Evolutionary conservation across 106 monocot genomes (phyloP).

Genomic region (Vanilla planifolia): DNA sequence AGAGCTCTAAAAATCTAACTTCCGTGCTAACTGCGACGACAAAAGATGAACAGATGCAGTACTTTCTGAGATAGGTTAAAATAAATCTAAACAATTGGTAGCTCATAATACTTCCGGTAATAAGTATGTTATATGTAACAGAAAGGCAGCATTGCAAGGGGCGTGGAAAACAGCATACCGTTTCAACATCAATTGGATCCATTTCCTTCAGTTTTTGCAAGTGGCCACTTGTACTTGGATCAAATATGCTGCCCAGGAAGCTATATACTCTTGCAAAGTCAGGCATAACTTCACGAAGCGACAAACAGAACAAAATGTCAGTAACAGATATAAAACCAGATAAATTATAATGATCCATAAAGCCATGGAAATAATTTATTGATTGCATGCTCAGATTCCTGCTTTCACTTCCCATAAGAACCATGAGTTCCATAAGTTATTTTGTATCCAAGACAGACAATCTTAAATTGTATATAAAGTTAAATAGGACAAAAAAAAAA

Average conservation of each 20-base stretch:
- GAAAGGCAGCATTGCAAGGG: background rate
- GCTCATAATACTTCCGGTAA: background rate
- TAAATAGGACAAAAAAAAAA: too few species aligned
- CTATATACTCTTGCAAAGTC: constrained; percentile 51
- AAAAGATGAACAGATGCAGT: background rate
- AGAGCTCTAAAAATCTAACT: too few species aligned
- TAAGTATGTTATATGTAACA: background rate
- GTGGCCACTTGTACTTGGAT: constrained; percentile 44
- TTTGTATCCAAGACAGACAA: too few species aligned
- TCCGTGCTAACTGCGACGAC: too few species aligned
- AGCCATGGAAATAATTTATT: background rate
- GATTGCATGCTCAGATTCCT: too few species aligned
- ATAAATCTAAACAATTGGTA: background rate
- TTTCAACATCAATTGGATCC: constrained; percentile 63
- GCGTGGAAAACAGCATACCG: constrained; percentile 16
- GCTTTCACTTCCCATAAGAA: too few species aligned
- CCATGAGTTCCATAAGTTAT: too few species aligned
- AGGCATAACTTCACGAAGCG: constrained; percentile 37
- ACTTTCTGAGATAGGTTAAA: background rate
- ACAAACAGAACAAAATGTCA: background rate
- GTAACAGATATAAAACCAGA: background rate
- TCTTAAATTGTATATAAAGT: too few species aligned
- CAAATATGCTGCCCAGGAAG: constrained; percentile 62
- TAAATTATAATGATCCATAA: background rate
- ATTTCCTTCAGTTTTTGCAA: constrained; percentile 58